Evolutionary conservation across 495 filamentous ascomycete genomes (phyloP).

Genomic region (Friedmanniomyces endolithicus): DNA sequence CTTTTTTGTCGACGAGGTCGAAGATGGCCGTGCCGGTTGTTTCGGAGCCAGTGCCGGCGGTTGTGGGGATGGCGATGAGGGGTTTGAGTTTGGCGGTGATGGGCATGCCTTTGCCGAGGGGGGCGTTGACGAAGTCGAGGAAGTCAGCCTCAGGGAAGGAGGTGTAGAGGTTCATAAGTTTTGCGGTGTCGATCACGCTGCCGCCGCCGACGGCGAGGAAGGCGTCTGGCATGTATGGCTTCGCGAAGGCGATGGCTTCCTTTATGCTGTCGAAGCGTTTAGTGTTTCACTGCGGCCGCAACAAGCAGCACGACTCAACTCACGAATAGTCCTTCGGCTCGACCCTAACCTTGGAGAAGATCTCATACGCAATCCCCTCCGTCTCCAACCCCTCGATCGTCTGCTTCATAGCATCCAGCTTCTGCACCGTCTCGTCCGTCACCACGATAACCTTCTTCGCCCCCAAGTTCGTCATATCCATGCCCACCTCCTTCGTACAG

Average conservation of each 20-base stretch:
- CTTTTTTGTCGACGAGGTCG: constrained; percentile 73
- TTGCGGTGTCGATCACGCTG: constrained; percentile 83
- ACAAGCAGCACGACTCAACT: constrained; percentile 22
- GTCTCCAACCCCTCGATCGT: constrained; percentile 61
- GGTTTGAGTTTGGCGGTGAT: constrained; percentile 68
- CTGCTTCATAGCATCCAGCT: constrained; percentile 74
- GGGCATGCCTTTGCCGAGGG: constrained; percentile 75
- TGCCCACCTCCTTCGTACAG: constrained; percentile 92
- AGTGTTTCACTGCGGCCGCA: not conserved
- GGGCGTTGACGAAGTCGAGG: constrained; percentile 94
- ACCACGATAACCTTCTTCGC: constrained; percentile 79
- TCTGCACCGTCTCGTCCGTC: constrained; percentile 67
- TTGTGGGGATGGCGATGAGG: constrained; percentile 86
- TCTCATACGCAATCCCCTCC: constrained; percentile 66
- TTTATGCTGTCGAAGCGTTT: constrained; percentile 47
- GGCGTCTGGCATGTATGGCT: constrained; percentile 66
- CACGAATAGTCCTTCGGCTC: constrained; percentile 92
- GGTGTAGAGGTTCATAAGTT: constrained; percentile 94
- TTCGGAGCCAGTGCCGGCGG: constrained; percentile 87
- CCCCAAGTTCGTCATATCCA: constrained; percentile 91
- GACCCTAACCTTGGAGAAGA: constrained; percentile 64
- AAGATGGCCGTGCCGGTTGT: constrained; percentile 98
- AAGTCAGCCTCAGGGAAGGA: constrained; percentile 81
- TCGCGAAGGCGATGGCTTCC: constrained; percentile 75
- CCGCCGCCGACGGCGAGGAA: constrained; percentile 78